These are phyloP conservation scores for Pythium aristosporum DNA, from an alignment of 352 stramenopile genomes.

Conservation along the genomic window DNA sequence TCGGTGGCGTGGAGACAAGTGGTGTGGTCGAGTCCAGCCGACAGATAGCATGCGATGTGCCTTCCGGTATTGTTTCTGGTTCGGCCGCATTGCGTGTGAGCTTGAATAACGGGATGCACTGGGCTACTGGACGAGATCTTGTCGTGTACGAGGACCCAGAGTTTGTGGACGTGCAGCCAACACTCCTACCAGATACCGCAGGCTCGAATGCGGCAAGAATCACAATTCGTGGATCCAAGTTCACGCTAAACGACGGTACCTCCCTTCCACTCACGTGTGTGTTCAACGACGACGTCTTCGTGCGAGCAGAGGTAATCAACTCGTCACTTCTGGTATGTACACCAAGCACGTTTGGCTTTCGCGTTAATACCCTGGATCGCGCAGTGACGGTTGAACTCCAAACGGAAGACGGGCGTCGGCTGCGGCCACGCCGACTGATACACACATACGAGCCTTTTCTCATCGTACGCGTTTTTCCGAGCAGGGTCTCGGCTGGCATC, in stretches of 20 bases:
- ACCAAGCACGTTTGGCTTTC: background rate
- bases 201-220: background rate
- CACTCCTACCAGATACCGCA: background rate
- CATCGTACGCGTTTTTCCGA: conserved; percentile 13
- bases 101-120: conserved; percentile 22
- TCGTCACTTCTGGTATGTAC: conserved; percentile 1
- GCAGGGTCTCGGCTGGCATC: background rate
- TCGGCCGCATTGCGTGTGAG: conserved; percentile 9
- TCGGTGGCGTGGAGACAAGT: conserved; percentile 4
- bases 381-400: conserved; percentile 5
- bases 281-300: conserved; percentile 6
- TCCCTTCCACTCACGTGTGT: conserved; percentile 18
- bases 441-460: background rate
- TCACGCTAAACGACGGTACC: background rate
- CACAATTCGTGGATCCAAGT: conserved; percentile 1
- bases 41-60: conserved; percentile 3
- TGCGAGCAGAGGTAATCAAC: conserved; percentile 3
- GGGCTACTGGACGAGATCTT: conserved; percentile 5
- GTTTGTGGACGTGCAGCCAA: conserved; percentile 4
- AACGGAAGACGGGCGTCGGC: conserved; percentile 1
- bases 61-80: background rate
- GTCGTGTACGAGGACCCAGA: conserved; percentile 14
- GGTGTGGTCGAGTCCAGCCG: conserved; percentile 11
- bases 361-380: background rate
- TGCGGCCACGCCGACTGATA: background rate